A percentile compares a stretch with the other conserved stretches of the same genome.
These are phyloP conservation scores for Boletus pseudopeckii DNA, from an alignment of 768 basidiomycete species.

Conservation along the genomic window DNA sequence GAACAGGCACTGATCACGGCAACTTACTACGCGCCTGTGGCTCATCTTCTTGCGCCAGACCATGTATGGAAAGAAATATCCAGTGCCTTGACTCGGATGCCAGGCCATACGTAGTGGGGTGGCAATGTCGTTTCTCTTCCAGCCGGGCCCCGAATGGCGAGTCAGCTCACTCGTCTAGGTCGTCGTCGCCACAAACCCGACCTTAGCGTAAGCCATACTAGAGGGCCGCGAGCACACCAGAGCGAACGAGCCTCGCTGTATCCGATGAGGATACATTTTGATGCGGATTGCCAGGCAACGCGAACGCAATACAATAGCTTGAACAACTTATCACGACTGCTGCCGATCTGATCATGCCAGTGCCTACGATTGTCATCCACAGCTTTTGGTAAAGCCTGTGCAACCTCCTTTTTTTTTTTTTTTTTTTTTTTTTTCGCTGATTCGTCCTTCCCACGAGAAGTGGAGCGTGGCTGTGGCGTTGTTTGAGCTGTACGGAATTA, in stretches of 20 bases:
- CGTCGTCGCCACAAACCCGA: not conserved
- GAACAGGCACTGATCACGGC: slow-evolving; percentile 15
- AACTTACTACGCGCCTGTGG: slow-evolving; percentile 7
- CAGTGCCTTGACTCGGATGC: not conserved
- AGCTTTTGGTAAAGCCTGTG: slow-evolving; percentile 12
- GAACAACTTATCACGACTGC: not conserved
- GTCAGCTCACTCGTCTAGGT: not conserved
- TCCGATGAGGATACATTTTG: not conserved
- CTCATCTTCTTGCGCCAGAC: slow-evolving; percentile 16
- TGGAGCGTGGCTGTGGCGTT: slow-evolving; percentile 18
- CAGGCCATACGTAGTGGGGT: slow-evolving; percentile 1
- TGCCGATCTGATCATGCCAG: slow-evolving; percentile 13
- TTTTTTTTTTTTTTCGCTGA: not conserved
- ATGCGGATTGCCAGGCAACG: slow-evolving; percentile 28
- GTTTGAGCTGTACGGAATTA: too few relatives aligned
- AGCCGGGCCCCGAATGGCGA: not conserved
- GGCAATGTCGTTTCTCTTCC: not conserved
- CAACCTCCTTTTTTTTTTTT: not conserved
- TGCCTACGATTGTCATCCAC: slow-evolving; percentile 9
- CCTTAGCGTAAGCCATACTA: not conserved
- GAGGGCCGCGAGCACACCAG: too few relatives aligned
- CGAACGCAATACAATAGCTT: too few relatives aligned
- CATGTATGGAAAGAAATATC: slow-evolving; percentile 14
- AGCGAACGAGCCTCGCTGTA: too few relatives aligned
- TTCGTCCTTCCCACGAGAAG: slow-evolving; percentile 15